A percentile compares a stretch with the other conserved stretches of the same genome.
phyloP scores from a whole-genome alignment of 495 filamentous ascomycete genomes.

The Aspergillus ellipticus region DNA sequence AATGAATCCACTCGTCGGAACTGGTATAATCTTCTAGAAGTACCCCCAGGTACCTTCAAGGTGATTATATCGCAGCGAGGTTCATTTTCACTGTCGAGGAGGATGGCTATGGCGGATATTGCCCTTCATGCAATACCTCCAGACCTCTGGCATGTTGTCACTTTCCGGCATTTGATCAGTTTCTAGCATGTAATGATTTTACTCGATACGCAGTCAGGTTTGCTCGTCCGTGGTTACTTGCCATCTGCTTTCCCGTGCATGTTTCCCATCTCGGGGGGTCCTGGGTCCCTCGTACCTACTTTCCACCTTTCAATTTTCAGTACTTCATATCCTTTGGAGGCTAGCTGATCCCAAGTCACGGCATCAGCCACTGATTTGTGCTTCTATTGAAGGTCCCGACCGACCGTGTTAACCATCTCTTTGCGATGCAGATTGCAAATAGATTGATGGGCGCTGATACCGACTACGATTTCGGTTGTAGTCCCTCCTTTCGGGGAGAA shows the following conservation, averaged over 20 bases:
- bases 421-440: slow-evolving; percentile 48
- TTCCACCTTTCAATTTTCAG: slow-evolving; percentile 30
- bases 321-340: slow-evolving; percentile 17
- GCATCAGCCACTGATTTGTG: slow-evolving; percentile 51
- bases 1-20: slow-evolving; percentile 51
- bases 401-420: slow-evolving; percentile 76
- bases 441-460: slow-evolving; percentile 65
- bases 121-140: slow-evolving; percentile 13
- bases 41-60: slow-evolving; percentile 29
- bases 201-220: slow-evolving; percentile 3
- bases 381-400: slow-evolving; percentile 49
- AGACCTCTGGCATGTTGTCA: slow-evolving; percentile 37
- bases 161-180: slow-evolving; percentile 34
- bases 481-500: slow-evolving; percentile 39
- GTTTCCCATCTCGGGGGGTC: slow-evolving; percentile 36
- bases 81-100: slow-evolving; percentile 28
- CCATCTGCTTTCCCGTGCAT: slow-evolving; percentile 32
- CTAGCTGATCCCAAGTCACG: slow-evolving; percentile 48
- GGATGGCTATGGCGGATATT: slow-evolving; percentile 24
- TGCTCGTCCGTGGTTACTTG: background rate
- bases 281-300: slow-evolving; percentile 43
- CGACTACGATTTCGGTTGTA: slow-evolving; percentile 24
- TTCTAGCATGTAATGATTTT: slow-evolving; percentile 19
- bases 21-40: slow-evolving; percentile 26
- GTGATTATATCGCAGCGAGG: slow-evolving; percentile 43